Conservation (phyloP, 148 eudicot species). For the Chenopodium berlandieri region DNA sequence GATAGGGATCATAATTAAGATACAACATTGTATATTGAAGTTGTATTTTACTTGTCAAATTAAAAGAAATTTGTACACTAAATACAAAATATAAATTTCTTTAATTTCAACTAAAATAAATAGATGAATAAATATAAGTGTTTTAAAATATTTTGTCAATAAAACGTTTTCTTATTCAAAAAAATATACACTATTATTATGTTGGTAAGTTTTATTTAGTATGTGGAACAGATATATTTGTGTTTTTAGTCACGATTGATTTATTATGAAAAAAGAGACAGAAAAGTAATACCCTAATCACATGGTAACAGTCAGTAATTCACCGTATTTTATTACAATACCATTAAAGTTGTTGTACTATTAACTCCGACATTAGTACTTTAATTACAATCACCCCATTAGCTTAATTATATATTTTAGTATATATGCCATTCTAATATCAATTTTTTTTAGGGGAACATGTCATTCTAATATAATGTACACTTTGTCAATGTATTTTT, state of each 20-base stretch:
- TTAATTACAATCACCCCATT: background rate
- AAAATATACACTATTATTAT: no score
- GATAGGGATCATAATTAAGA: background rate
- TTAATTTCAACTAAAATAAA: no score
- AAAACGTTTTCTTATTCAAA: no score
- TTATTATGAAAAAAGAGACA: background rate
- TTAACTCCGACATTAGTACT: background rate
- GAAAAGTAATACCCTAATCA: background rate
- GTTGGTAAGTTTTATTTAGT: no score
- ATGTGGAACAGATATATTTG: no score
- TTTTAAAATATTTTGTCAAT: no score
- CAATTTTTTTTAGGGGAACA: no score
- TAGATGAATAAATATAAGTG: no score
- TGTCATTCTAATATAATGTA: background rate
- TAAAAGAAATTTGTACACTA: no score
- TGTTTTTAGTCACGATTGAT: no score
- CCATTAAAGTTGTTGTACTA: background rate
- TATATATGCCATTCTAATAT: background rate
- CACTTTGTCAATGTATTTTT: background rate
- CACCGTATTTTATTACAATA: no score
- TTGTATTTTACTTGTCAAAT: background rate
- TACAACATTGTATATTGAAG: background rate
- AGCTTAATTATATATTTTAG: background rate
- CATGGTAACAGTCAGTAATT: background rate
- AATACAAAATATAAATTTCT: no score